A percentile compares a stretch with the other conserved stretches of the same genome.
Conservation (phyloP, 2,329 filamentous ascomycete species). For the Fonsecaea pedrosoi region DNA sequence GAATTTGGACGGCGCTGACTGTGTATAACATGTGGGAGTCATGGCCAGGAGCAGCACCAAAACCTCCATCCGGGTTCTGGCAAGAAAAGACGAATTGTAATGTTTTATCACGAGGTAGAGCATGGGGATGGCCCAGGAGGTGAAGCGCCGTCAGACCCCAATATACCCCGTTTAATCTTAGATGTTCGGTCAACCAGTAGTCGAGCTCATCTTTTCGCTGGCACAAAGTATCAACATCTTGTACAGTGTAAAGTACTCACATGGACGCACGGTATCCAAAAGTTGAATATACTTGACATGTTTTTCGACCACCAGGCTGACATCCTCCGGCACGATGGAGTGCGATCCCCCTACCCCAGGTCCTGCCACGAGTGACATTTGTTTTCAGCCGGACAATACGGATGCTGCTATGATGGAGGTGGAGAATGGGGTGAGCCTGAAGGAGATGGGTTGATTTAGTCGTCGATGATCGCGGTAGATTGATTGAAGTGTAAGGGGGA, state of each 20-base stretch:
- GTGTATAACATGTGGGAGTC: slow-evolving; percentile 97
- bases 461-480: neutral
- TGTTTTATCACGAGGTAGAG: slow-evolving; percentile 78
- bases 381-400: neutral
- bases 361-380: slow-evolving; percentile 67
- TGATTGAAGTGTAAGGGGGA: neutral
- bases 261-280: slow-evolving; percentile 75
- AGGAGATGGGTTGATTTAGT: neutral
- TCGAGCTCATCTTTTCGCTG: slow-evolving; percentile 91
- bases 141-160: slow-evolving; percentile 93
- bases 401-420: neutral
- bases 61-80: slow-evolving; percentile 85
- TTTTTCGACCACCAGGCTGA: slow-evolving; percentile 63
- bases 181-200: slow-evolving; percentile 97
- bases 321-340: slow-evolving; percentile 48
- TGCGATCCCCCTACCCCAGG: slow-evolving; percentile 60
- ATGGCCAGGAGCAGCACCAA: slow-evolving; percentile 91
- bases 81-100: slow-evolving; percentile 97
- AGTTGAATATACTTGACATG: slow-evolving; percentile 94
- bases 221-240: slow-evolving; percentile 48
- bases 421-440: slow-evolving; percentile 3
- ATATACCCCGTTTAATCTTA: slow-evolving; percentile 93
- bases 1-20: slow-evolving; percentile 90
- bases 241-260: slow-evolving; percentile 29
- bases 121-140: slow-evolving; percentile 79